Conservation (phyloP, 2,329 filamentous ascomycete genomes). For the Fusarium longipes region DNA sequence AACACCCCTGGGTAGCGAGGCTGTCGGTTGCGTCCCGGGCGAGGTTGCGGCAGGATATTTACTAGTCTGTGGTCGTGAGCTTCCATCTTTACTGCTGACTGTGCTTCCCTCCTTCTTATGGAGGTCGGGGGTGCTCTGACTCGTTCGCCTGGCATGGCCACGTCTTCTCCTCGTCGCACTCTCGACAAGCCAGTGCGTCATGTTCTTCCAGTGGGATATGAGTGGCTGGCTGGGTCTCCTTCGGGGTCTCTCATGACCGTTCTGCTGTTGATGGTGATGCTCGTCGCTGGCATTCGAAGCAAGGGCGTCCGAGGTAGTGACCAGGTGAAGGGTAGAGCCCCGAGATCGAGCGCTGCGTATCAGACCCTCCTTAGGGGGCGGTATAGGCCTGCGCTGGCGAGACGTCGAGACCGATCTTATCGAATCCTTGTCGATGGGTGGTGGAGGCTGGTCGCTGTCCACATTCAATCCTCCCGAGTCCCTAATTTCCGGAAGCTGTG, state of each 20-base stretch:
- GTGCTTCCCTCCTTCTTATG: conserved; percentile 60
- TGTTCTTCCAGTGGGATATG: conserved; percentile 71
- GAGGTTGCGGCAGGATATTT: conserved; percentile 61
- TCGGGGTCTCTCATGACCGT: conserved; percentile 59
- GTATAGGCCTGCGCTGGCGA: conserved; percentile 77
- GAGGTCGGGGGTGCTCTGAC: conserved; percentile 70
- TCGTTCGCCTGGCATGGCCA: conserved; percentile 61
- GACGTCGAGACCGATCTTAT: conserved; percentile 82
- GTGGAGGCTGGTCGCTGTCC: conserved; percentile 67
- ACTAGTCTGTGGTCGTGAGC: conserved; percentile 69
- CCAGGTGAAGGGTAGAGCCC: conserved; percentile 87
- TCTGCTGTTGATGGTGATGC: conserved; percentile 48
- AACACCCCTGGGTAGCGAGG: conserved; percentile 61
- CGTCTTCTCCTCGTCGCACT: conserved; percentile 66
- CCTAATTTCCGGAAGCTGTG: conserved; percentile 75
- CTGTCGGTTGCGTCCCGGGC: conserved; percentile 52
- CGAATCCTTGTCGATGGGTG: conserved; percentile 82
- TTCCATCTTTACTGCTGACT: conserved; percentile 63
- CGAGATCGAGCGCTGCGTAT: conserved; percentile 76
- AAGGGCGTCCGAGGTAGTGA: conserved; percentile 71
- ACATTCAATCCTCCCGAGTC: conserved; percentile 58
- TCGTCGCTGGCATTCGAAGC: conserved; percentile 49
- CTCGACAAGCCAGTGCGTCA: conserved; percentile 72
- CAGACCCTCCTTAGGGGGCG: conserved; percentile 85
- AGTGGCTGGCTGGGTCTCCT: conserved; percentile 70